These are phyloP conservation scores for Dryadomyces quercus-mongolicae DNA, from an alignment of 2,329 filamentous ascomycete species.

Conservation along the genomic window DNA sequence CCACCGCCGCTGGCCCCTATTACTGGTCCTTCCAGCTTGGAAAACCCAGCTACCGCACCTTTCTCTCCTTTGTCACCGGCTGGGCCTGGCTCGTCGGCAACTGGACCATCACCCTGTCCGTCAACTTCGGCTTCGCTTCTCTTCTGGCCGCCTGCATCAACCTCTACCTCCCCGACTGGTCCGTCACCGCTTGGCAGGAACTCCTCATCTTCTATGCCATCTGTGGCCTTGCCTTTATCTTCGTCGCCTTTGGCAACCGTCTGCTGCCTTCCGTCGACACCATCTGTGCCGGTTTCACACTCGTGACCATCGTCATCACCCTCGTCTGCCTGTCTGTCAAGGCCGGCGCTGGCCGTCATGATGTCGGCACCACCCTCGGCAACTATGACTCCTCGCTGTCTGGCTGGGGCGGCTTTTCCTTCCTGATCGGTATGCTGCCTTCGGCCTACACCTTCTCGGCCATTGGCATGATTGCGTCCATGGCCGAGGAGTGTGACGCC, in stretches of 20 bases:
- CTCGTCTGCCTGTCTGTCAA: constrained; percentile 39
- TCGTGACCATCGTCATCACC: constrained; percentile 32
- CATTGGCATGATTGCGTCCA: constrained; percentile 8
- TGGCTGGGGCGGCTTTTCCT: constrained; percentile 27
- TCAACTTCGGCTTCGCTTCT: constrained; percentile 68
- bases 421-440: constrained; percentile 8
- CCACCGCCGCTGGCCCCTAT: constrained; percentile 38
- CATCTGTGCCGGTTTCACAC: constrained; percentile 32
- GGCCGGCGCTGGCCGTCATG: constrained; percentile 4
- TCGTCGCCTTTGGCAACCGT: constrained; percentile 26
- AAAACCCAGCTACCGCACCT: constrained; percentile 43
- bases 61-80: constrained; percentile 60
- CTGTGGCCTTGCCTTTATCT: constrained; percentile 4
- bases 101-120: constrained; percentile 71
- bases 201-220: constrained; percentile 9
- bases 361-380: constrained; percentile 1
- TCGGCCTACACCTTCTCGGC: constrained; percentile 6
- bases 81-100: constrained; percentile 72
- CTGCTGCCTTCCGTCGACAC: constrained; percentile 29
- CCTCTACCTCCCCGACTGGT: constrained; percentile 32
- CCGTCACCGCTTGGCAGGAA: constrained; percentile 4
- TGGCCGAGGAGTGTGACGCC: constrained; percentile 9
- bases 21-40: constrained; percentile 70
- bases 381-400: constrained; percentile 13
- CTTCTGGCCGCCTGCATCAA: constrained; percentile 44